Conservation (phyloP, 2,329 filamentous ascomycete genomes). For the Nigrospora osmanthi region DNA sequence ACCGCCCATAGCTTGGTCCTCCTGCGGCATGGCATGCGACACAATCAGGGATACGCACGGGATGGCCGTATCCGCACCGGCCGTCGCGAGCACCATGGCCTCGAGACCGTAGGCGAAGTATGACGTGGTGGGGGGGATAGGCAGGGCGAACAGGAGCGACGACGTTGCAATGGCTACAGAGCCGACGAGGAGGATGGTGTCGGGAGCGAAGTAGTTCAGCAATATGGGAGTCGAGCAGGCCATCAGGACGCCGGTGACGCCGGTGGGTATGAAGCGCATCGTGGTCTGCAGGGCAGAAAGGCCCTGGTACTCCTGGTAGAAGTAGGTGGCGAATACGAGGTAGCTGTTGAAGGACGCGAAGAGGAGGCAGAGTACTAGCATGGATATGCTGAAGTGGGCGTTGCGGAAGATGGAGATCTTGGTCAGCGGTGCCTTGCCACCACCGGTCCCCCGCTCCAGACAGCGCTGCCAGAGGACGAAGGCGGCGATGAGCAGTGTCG, state of each 20-base stretch:
- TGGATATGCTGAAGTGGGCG: conserved; percentile 7
- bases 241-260: too few species aligned
- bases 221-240: background rate
- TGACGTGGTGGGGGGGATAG: conserved; percentile 23
- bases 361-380: conserved; percentile 30
- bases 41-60: conserved; percentile 30
- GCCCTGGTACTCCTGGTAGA: conserved; percentile 31
- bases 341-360: conserved; percentile 34
- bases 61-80: conserved; percentile 31
- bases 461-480: conserved; percentile 32
- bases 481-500: conserved; percentile 22
- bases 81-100: conserved; percentile 31
- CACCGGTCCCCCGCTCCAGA: background rate
- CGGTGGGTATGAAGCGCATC: conserved; percentile 26
- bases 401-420: background rate
- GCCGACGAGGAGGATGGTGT: background rate
- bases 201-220: background rate
- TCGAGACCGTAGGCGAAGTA: conserved; percentile 36
- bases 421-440: background rate
- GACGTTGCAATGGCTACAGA: too few species aligned
- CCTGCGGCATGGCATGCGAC: conserved; percentile 25
- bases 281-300: conserved; percentile 30
- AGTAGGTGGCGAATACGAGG: conserved; percentile 9
- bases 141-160: conserved; percentile 13
- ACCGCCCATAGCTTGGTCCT: conserved; percentile 32